Percentiles rank a stretch among this genome's conserved stretches.
Evolutionary conservation across 495 filamentous ascomycete genomes (phyloP).

Genomic region (Massariosphaeria phaeospora): DNA sequence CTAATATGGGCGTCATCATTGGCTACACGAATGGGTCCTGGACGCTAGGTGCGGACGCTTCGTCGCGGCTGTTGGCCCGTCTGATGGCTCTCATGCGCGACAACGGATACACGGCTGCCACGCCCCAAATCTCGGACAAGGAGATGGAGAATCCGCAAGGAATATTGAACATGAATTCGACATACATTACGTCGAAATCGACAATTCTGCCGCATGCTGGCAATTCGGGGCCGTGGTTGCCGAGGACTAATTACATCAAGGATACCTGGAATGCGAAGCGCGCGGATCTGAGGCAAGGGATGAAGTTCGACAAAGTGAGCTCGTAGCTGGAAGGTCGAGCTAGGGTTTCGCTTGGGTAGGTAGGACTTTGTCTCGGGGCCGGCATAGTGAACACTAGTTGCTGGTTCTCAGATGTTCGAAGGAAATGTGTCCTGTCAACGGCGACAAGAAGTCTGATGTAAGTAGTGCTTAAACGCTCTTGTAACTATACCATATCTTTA

Average conservation of each 20-base stretch:
- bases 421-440: too few species aligned
- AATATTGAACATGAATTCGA: conserved; percentile 48
- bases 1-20: conserved; percentile 53
- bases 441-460: too few species aligned
- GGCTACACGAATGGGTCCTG: conserved; percentile 57
- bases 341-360: too few species aligned
- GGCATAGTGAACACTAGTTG: too few species aligned
- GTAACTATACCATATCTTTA: too few species aligned
- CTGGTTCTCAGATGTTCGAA: too few species aligned
- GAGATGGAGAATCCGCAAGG: conserved; percentile 37
- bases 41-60: conserved; percentile 57
- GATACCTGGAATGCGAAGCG: conserved; percentile 50
- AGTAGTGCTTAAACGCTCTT: too few species aligned
- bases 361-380: too few species aligned
- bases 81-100: conserved; percentile 44
- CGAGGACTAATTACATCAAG: conserved; percentile 50
- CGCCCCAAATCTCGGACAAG: conserved; percentile 32
- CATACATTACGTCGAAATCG: conserved; percentile 47
- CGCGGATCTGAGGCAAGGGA: conserved; percentile 45
- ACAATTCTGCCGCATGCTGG: conserved; percentile 45
- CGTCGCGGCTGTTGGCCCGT: conserved; percentile 47
- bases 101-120: conserved; percentile 38
- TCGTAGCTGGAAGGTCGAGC: background rate
- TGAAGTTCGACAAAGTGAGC: conserved; percentile 32
- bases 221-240: conserved; percentile 51